phyloP scores from a whole-genome alignment of 306 rosid genomes.

The Medicago truncatula region MtrunA17r5.0-ANR NC_053046.1:25330001-25330500 shows the following conservation, averaged over 20 bases:
- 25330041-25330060: conserved; percentile 71
- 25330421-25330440: not conserved
- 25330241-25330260: not conserved
- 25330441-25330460: not conserved
- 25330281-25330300: not conserved
- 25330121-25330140: conserved; percentile 15
- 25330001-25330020: conserved; percentile 94
- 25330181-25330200: no score
- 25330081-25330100: conserved; percentile 97
- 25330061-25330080: conserved; percentile 86
- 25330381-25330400: not conserved
- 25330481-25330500: not conserved
- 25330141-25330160: conserved; percentile 1
- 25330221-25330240: not conserved
- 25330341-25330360: not conserved
- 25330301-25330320: not conserved
- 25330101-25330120: conserved; percentile 49
- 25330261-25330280: not conserved
- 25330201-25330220: not conserved
- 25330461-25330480: no score
- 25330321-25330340: not conserved
- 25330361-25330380: not conserved
- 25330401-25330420: not conserved
- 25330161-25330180: no score
- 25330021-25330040: conserved; percentile 83